phyloP scores from a whole-genome alignment of 169 alveolate genomes.

The Eimeria acervulina region DNA sequence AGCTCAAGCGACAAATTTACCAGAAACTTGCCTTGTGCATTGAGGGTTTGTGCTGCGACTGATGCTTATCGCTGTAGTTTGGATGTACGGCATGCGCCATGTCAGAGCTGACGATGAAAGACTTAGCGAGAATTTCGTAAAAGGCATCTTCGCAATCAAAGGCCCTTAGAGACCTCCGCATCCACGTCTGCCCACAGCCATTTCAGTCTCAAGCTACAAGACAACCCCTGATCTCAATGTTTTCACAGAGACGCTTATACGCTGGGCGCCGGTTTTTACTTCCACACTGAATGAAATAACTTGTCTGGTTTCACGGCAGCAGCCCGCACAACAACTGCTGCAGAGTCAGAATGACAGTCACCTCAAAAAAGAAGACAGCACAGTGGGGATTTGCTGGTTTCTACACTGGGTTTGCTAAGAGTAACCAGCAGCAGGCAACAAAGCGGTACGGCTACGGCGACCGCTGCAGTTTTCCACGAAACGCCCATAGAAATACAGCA shows the following conservation, averaged over 20 bases:
- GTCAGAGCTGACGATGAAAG: conserved; percentile 88
- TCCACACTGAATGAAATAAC: not conserved
- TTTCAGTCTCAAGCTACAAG: not conserved
- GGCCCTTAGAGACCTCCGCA: conserved; percentile 58
- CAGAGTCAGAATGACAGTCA: not conserved
- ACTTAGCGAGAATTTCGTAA: conserved; percentile 47
- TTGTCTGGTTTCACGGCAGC: not conserved
- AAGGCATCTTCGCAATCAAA: not conserved
- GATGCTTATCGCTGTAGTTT: conserved; percentile 96
- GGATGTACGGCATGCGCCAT: conserved; percentile 98
- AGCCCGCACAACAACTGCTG: not conserved
- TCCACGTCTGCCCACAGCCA: conserved; percentile 68
- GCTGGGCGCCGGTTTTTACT: not conserved
- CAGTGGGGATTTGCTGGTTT: not conserved
- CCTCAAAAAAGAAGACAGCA: not conserved
- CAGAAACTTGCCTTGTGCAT: conserved; percentile 92
- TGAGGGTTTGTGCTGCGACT: conserved; percentile 92
- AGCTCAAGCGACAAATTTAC: not conserved
- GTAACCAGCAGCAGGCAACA: not conserved
- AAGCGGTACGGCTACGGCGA: not conserved
- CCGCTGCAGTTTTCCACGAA: not conserved
- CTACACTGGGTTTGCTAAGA: not conserved
- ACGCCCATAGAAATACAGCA: not conserved
- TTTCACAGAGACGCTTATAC: not conserved
- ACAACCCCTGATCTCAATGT: not conserved